These are phyloP conservation scores for Candida manassasensis DNA, from an alignment of 805 yeast species.

Conservation along the genomic window DNA sequence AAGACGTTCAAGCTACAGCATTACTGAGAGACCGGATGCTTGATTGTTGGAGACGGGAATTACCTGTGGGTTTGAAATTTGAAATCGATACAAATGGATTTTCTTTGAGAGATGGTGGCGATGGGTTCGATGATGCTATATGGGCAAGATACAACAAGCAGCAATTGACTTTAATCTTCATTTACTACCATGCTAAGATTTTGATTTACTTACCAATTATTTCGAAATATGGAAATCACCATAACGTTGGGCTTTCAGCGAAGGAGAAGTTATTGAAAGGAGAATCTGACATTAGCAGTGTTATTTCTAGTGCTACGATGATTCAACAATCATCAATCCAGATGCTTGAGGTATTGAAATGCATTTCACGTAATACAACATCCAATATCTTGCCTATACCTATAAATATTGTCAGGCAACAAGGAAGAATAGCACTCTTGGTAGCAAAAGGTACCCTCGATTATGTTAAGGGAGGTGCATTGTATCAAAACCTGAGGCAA, in stretches of 20 bases:
- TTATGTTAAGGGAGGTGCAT: constrained; percentile 76
- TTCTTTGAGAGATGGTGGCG: constrained; percentile 22
- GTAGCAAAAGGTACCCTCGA: constrained; percentile 77
- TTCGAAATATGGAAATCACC: constrained; percentile 38
- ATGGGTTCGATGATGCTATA: constrained; percentile 9
- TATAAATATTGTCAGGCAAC: constrained; percentile 55
- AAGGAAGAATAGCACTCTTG: constrained; percentile 56
- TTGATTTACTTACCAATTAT: constrained; percentile 39
- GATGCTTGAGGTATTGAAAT: constrained; percentile 49
- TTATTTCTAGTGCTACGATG: constrained; percentile 54
- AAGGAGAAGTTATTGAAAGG: constrained; percentile 35
- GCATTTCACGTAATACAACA: constrained; percentile 31
- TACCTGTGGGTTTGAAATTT: constrained; percentile 58
- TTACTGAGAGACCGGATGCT: constrained; percentile 55
- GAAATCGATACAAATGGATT: constrained; percentile 60
- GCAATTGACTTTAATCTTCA: constrained; percentile 48
- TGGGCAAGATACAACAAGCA: constrained; percentile 36
- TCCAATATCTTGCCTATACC: constrained; percentile 59
- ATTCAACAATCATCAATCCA: constrained; percentile 66
- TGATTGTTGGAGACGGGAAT: constrained; percentile 73
- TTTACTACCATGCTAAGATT: constrained; percentile 40
- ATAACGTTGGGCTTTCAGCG: constrained; percentile 36
- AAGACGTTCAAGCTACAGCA: constrained; percentile 24
- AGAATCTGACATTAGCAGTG: constrained; percentile 25
- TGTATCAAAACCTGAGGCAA: constrained; percentile 64